phyloP scores from a whole-genome alignment of 805 yeast species.

The Wickerhamiella occidentalis region DNA sequence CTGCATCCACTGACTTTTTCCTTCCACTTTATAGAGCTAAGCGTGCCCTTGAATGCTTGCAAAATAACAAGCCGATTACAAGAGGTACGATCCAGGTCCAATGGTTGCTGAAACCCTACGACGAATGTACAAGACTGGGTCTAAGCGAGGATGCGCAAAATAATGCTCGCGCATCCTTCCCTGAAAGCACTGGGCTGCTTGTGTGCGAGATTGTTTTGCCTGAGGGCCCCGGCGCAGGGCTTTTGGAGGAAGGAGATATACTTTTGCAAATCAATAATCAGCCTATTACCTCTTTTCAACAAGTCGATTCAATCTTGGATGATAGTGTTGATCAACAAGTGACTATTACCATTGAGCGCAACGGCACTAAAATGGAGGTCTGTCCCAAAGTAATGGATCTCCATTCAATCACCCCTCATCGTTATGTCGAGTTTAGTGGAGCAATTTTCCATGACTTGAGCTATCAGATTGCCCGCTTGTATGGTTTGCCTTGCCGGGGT shows the following conservation, averaged over 20 bases:
- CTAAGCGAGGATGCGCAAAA: constrained; percentile 63
- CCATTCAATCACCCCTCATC: constrained; percentile 69
- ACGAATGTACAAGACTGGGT: constrained; percentile 82
- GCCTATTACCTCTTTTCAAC: constrained; percentile 55
- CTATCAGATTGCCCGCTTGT: constrained; percentile 78
- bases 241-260: constrained; percentile 75
- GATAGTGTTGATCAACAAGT: constrained; percentile 48
- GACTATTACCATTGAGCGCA: constrained; percentile 54
- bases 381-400: constrained; percentile 55
- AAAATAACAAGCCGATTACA: constrained; percentile 44
- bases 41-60: constrained; percentile 70
- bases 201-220: constrained; percentile 76
- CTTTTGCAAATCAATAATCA: constrained; percentile 59
- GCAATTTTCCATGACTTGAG: constrained; percentile 77
- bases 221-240: constrained; percentile 68
- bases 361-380: constrained; percentile 47
- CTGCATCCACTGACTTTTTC: constrained; percentile 87
- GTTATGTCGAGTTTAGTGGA: constrained; percentile 73
- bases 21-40: constrained; percentile 72
- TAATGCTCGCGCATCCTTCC: constrained; percentile 53
- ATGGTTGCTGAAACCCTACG: constrained; percentile 78
- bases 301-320: constrained; percentile 76
- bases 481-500: constrained; percentile 73
- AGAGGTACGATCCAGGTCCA: constrained; percentile 90
- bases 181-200: constrained; percentile 63